Evolutionary conservation across 805 yeast genomes (phyloP).

Genomic region (Naumovozyma castellii): DNA sequence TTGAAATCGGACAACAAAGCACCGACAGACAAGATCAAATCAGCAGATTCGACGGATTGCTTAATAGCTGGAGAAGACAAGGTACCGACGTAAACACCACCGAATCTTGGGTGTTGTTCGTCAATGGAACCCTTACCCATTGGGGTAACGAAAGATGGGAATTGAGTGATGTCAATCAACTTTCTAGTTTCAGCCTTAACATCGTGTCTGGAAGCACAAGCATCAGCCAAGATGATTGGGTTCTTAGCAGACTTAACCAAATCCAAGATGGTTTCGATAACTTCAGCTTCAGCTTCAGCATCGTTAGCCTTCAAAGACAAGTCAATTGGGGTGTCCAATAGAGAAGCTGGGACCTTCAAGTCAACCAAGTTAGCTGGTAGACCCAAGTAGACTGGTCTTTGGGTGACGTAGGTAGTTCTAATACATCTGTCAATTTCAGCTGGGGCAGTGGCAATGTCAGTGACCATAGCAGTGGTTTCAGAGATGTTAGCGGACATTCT

Average conservation of each 20-base stretch:
- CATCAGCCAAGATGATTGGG: slow-evolving; percentile 76
- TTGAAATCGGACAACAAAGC: slow-evolving; percentile 80
- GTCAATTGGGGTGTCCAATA: slow-evolving; percentile 58
- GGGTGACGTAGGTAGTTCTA: slow-evolving; percentile 57
- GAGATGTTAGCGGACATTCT: slow-evolving; percentile 70
- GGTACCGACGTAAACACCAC: slow-evolving; percentile 83
- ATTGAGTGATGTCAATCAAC: slow-evolving; percentile 58
- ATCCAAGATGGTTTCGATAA: slow-evolving; percentile 41
- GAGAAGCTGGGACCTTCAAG: slow-evolving; percentile 44
- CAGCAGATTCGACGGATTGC: slow-evolving; percentile 63
- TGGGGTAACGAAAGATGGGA: slow-evolving; percentile 79
- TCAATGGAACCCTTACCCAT: slow-evolving; percentile 80
- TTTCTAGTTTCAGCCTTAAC: slow-evolving; percentile 53
- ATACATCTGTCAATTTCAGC: slow-evolving; percentile 65
- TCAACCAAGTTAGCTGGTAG: slow-evolving; percentile 77
- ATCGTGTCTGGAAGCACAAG: slow-evolving; percentile 74
- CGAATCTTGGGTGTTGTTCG: slow-evolving; percentile 63
- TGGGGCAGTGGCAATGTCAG: slow-evolving; percentile 58
- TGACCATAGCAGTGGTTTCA: slow-evolving; percentile 54
- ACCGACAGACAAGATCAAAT: slow-evolving; percentile 70
- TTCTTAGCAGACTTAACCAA: slow-evolving; percentile 50
- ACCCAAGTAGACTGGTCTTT: slow-evolving; percentile 77
- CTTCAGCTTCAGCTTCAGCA: slow-evolving; percentile 53
- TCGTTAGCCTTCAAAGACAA: slow-evolving; percentile 50
- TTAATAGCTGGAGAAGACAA: slow-evolving; percentile 64